Evolutionary conservation across 345 rosid species (phyloP).

Genomic region (Syzygium oleosum): DNA sequence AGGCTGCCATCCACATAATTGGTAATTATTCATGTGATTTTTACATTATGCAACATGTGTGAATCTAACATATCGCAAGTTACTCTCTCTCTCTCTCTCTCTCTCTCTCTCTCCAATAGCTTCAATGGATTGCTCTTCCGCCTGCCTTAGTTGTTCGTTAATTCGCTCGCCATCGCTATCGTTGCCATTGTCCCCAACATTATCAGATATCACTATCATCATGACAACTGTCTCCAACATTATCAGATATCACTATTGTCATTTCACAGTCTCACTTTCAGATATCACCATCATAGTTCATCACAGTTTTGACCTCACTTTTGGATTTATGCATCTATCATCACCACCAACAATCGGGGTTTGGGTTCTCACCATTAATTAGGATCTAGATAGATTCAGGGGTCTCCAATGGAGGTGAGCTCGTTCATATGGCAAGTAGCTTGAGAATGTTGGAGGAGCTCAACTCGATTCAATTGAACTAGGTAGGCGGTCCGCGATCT

Average conservation of each 20-base stretch:
- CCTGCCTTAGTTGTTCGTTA: no score
- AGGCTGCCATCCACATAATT: neutral
- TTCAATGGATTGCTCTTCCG: no score
- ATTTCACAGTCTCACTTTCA: neutral
- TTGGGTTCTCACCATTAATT: neutral
- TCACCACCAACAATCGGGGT: neutral
- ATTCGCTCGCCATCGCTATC: no score
- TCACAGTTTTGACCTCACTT: neutral
- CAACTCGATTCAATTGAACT: neutral
- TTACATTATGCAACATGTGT: neutral
- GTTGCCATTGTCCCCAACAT: neutral
- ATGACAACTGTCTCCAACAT: neutral
- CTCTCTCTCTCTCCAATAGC: neutral
- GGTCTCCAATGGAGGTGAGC: neutral
- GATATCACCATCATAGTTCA: neutral
- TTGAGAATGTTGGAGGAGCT: neutral
- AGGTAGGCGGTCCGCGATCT: neutral
- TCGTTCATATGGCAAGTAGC: neutral
- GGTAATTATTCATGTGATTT: neutral
- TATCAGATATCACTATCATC: no score
- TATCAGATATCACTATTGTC: neutral
- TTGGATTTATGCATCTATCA: neutral
- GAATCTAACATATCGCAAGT: neutral
- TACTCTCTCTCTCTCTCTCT: neutral
- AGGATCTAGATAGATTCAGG: neutral